A percentile compares a stretch with the other conserved stretches of the same genome.
phyloP scores from a whole-genome alignment of 176 grass and related monocot species.

The Phoenix roebelenii region DNA sequence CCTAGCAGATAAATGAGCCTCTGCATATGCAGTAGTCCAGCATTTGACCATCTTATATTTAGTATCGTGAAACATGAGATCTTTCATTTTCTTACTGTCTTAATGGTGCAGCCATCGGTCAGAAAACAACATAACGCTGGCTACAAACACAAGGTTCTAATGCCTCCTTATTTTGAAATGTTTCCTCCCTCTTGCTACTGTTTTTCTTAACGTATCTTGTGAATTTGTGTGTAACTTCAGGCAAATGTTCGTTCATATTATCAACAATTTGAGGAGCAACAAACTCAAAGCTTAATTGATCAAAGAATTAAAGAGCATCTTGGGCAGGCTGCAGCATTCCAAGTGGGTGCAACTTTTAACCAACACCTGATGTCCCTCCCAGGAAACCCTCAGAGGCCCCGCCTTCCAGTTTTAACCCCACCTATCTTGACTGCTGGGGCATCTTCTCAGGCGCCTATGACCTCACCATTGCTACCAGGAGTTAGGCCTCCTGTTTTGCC shows the following conservation, averaged over 20 bases:
- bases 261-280: constrained; percentile 97
- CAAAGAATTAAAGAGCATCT: constrained; percentile 98
- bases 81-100: not conserved
- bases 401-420: constrained; percentile 50
- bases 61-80: too few relatives aligned
- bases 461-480: constrained; percentile 34
- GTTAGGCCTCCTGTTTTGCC: constrained; percentile 50
- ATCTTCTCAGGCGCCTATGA: constrained; percentile 25
- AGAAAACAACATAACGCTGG: constrained; percentile 94
- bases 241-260: constrained; percentile 94
- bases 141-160: constrained; percentile 91
- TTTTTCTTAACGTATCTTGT: not conserved
- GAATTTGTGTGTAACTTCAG: constrained; percentile 23
- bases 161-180: constrained; percentile 15
- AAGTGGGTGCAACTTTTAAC: constrained; percentile 67
- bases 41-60: too few relatives aligned
- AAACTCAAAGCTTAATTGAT: constrained; percentile 98
- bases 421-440: constrained; percentile 39
- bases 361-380: constrained; percentile 50
- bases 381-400: constrained; percentile 37
- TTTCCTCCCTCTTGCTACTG: not conserved
- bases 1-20: too few relatives aligned
- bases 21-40: too few relatives aligned
- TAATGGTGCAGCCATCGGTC: constrained; percentile 78
- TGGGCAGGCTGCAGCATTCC: constrained; percentile 84